These are phyloP conservation scores for Ziziphus jujuba DNA, from an alignment of 306 rosid genomes.

Conservation along the genomic window DNA sequence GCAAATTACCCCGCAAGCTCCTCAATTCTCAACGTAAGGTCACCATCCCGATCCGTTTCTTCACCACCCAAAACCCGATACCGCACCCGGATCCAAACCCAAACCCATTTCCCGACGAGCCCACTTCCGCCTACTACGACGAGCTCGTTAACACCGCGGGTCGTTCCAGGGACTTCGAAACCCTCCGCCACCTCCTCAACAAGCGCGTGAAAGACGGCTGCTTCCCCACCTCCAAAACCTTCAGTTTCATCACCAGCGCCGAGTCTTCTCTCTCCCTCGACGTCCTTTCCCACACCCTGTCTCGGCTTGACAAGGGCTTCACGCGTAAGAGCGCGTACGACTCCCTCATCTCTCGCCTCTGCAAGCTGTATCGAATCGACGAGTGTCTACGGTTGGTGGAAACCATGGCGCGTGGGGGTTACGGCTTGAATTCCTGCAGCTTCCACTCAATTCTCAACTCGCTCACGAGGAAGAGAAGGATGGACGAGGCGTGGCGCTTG, in stretches of 20 bases:
- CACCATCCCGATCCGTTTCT: constrained; percentile 20
- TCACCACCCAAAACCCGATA: constrained; percentile 12
- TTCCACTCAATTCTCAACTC: constrained; percentile 41
- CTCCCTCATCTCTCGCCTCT: constrained; percentile 54
- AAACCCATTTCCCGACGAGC: constrained; percentile 28
- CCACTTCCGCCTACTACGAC: constrained; percentile 40
- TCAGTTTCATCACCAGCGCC: constrained; percentile 51
- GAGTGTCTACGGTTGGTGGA: constrained; percentile 41
- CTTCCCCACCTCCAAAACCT: constrained; percentile 48
- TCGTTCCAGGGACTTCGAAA: constrained; percentile 33
- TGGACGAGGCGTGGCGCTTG: constrained; percentile 45
- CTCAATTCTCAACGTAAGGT: constrained; percentile 14
- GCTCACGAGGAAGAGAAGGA: constrained; percentile 26
- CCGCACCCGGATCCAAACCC: neutral
- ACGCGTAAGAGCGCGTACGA: constrained; percentile 50
- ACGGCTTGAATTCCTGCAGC: constrained; percentile 22
- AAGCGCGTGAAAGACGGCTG: constrained; percentile 50
- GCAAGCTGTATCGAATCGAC: constrained; percentile 34
- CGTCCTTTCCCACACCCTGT: constrained; percentile 28
- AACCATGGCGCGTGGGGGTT: constrained; percentile 26
- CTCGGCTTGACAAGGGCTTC: constrained; percentile 33
- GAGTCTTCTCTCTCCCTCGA: constrained; percentile 27
- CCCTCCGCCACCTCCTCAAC: constrained; percentile 44
- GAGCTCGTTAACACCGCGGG: constrained; percentile 35
- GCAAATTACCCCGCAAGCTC: constrained; percentile 14